These are phyloP conservation scores for Posidonia australis DNA, from an alignment of 106 monocot species.

Conservation along the genomic window DNA sequence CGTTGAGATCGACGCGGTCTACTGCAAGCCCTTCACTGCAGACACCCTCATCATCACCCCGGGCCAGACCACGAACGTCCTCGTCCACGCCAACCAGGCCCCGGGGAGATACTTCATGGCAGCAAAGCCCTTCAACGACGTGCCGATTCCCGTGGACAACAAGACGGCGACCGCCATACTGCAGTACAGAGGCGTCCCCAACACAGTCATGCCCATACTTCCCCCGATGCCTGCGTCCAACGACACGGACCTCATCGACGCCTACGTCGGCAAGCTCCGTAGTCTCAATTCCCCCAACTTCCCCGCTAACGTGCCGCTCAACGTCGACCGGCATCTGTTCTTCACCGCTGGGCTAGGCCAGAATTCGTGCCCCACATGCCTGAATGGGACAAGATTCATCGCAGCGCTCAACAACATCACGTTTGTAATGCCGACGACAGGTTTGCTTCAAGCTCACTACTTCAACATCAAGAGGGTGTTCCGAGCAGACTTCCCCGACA, in stretches of 20 bases:
- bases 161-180: constrained; percentile 27
- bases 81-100: constrained; percentile 29
- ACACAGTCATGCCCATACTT: constrained; percentile 2
- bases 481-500: constrained; percentile 41
- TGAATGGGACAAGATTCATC: constrained; percentile 20
- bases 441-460: constrained; percentile 46
- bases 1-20: constrained; percentile 47
- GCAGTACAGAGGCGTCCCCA: constrained; percentile 20
- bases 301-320: constrained; percentile 27
- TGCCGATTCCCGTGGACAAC: constrained; percentile 29
- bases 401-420: constrained; percentile 46
- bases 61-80: constrained; percentile 63
- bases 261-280: constrained; percentile 33
- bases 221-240: constrained; percentile 19
- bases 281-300: constrained; percentile 41
- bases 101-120: constrained; percentile 28
- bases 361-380: constrained; percentile 39
- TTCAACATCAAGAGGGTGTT: constrained; percentile 33
- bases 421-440: constrained; percentile 42
- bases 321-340: constrained; percentile 37
- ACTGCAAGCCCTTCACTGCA: constrained; percentile 49
- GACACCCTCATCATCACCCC: constrained; percentile 47
- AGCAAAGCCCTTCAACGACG: constrained; percentile 36
- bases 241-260: constrained; percentile 26
- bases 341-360: constrained; percentile 50